Conservation (phyloP, 768 basidiomycete species). For the Amanita inopinata region DNA sequence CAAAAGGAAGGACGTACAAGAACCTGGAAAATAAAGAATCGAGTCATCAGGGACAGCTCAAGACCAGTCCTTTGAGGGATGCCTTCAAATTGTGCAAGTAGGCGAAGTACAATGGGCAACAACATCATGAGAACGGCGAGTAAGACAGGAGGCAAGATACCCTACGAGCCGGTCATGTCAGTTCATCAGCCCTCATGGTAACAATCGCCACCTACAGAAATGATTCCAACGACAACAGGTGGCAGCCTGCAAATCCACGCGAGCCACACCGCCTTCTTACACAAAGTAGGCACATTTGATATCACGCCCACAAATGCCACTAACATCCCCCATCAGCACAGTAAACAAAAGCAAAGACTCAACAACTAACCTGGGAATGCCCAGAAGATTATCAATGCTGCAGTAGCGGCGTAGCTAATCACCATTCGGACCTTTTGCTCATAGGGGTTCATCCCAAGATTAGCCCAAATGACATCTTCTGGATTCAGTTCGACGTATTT, state of each 20-base stretch:
- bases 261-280: constrained; percentile 57
- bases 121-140: constrained; percentile 90
- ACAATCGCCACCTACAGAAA: constrained; percentile 39
- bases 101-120: constrained; percentile 68
- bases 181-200: too few species aligned
- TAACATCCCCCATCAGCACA: constrained; percentile 11
- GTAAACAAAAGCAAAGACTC: not conserved
- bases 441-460: constrained; percentile 84
- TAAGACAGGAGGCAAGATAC: constrained; percentile 80
- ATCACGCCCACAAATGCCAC: constrained; percentile 80
- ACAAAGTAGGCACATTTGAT: constrained; percentile 72
- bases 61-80: constrained; percentile 77
- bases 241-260: constrained; percentile 78
- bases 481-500: constrained; percentile 80
- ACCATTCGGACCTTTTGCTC: constrained; percentile 58
- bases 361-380: constrained; percentile 60
- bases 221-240: constrained; percentile 59
- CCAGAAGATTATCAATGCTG: constrained; percentile 81
- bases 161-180: constrained; percentile 30
- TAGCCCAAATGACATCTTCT: constrained; percentile 86
- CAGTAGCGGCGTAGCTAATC: constrained; percentile 66
- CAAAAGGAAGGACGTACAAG: constrained; percentile 44
- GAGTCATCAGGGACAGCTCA: constrained; percentile 85
- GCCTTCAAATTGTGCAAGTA: constrained; percentile 80
- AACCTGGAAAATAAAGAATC: constrained; percentile 90